Percentiles rank a stretch among this genome's conserved stretches.
Evolutionary conservation across 2,329 filamentous ascomycete species (phyloP).

Genomic region (Verticillium isaacii): DNA sequence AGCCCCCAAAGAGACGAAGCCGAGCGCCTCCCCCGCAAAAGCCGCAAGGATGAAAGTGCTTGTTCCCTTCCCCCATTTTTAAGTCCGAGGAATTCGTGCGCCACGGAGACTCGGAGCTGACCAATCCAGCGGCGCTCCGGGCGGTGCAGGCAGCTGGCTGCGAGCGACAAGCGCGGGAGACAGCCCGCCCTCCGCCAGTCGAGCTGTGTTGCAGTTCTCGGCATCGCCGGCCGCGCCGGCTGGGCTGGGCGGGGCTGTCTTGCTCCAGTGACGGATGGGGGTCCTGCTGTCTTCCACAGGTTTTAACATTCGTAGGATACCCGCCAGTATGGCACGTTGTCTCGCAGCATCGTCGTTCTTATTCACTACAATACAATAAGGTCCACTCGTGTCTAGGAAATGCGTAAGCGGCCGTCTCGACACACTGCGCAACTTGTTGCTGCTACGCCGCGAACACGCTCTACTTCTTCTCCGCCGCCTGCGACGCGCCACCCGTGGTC

Average conservation of each 20-base stretch:
- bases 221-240: background rate
- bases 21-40: too few relatives aligned
- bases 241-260: background rate
- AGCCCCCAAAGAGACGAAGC: background rate
- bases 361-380: background rate
- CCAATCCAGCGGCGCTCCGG: too few relatives aligned
- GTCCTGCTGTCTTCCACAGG: background rate
- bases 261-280: background rate
- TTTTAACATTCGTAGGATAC: background rate
- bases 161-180: background rate
- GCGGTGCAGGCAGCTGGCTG: too few relatives aligned
- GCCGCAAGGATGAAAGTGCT: too few relatives aligned
- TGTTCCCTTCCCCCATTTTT: too few relatives aligned
- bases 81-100: too few relatives aligned
- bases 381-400: background rate
- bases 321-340: background rate
- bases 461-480: slow-evolving; percentile 46
- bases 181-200: background rate
- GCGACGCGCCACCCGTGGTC: slow-evolving; percentile 67
- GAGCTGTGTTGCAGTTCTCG: background rate
- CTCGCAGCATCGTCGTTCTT: background rate
- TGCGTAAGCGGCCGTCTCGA: too few relatives aligned
- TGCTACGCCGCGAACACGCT: background rate
- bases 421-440: background rate
- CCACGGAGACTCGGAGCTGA: too few relatives aligned